Evolutionary conservation across 1,284 basidiomycete genomes (phyloP).

Genomic region (Mycosarcoma maydis): DNA sequence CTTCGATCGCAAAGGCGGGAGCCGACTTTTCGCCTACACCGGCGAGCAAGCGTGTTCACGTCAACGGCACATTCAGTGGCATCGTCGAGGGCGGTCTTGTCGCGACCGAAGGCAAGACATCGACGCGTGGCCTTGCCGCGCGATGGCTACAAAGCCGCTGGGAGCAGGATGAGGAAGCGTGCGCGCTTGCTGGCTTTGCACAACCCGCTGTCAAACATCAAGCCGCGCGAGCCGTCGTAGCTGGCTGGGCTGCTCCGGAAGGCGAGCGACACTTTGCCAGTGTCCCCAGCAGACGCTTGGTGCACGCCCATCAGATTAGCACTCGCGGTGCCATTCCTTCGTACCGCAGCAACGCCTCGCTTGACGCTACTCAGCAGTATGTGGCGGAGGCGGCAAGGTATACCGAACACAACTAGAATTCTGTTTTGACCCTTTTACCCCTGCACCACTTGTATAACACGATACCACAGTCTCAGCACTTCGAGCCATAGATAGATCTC

Average conservation of each 20-base stretch:
- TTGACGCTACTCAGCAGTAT: conserved; percentile 22
- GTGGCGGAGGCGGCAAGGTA: conserved; percentile 13
- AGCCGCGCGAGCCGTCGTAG: conserved; percentile 4
- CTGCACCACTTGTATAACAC: conserved; percentile 9
- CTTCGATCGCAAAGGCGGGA: background rate
- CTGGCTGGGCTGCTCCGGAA: background rate
- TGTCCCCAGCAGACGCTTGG: conserved; percentile 3
- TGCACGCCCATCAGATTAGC: background rate
- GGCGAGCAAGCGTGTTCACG: conserved; percentile 18
- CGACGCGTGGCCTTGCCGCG: conserved; percentile 16
- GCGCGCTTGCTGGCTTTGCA: conserved; percentile 6
- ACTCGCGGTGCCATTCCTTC: conserved; percentile 21
- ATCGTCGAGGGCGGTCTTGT: conserved; percentile 9
- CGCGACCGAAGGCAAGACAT: conserved; percentile 18
- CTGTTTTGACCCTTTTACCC: background rate
- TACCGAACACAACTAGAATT: conserved; percentile 13
- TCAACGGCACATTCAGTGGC: conserved; percentile 6
- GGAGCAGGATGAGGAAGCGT: conserved; percentile 20
- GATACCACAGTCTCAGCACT: conserved; percentile 14
- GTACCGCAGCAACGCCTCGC: conserved; percentile 22
- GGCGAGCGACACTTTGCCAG: conserved; percentile 24
- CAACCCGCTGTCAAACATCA: conserved; percentile 13
- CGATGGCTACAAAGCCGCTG: conserved; percentile 39
- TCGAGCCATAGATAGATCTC: background rate
- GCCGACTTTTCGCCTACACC: conserved; percentile 32